Percentiles rank a stretch among this genome's conserved stretches.
Conservation (phyloP, 2,329 filamentous ascomycete species). For the Amylocarpus encephaloides region DNA sequence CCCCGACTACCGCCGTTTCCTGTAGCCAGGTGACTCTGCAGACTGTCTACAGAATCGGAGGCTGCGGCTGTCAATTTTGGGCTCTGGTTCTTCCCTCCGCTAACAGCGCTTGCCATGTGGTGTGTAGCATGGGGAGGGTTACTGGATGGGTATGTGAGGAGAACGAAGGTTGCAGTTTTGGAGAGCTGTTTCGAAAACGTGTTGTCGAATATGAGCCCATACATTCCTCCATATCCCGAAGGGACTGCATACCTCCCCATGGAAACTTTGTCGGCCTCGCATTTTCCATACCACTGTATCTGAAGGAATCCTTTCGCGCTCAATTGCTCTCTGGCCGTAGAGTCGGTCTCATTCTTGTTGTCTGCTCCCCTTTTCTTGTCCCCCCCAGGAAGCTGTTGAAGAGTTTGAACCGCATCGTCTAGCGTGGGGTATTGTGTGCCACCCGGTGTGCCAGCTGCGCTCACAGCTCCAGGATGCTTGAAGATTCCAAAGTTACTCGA, state of each 20-base stretch:
- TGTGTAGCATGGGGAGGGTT: constrained; percentile 68
- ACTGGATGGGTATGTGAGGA: constrained; percentile 87
- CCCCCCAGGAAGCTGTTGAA: constrained; percentile 21
- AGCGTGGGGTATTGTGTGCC: constrained; percentile 13
- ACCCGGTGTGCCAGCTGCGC: constrained; percentile 18
- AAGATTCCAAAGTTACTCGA: constrained; percentile 88
- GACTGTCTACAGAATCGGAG: constrained; percentile 54
- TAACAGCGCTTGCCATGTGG: constrained; percentile 56
- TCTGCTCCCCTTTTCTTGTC: constrained; percentile 31
- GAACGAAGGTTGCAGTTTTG: constrained; percentile 90
- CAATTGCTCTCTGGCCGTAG: constrained; percentile 56
- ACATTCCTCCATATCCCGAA: constrained; percentile 76
- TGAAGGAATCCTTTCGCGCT: constrained; percentile 61
- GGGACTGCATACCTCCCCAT: constrained; percentile 82
- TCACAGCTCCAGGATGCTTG: constrained; percentile 72
- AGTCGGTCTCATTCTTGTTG: constrained; percentile 49
- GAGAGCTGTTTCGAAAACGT: constrained; percentile 94
- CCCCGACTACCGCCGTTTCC: constrained; percentile 33
- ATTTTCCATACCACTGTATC: constrained; percentile 86
- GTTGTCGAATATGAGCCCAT: constrained; percentile 95
- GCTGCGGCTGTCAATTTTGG: constrained; percentile 40
- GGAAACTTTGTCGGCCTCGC: constrained; percentile 90
- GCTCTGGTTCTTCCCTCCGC: constrained; percentile 36
- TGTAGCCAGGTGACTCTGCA: constrained; percentile 43
- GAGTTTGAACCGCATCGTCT: constrained; percentile 20